Conservation (phyloP, 768 basidiomycete genomes). For the Lactarius psammicola region DNA sequence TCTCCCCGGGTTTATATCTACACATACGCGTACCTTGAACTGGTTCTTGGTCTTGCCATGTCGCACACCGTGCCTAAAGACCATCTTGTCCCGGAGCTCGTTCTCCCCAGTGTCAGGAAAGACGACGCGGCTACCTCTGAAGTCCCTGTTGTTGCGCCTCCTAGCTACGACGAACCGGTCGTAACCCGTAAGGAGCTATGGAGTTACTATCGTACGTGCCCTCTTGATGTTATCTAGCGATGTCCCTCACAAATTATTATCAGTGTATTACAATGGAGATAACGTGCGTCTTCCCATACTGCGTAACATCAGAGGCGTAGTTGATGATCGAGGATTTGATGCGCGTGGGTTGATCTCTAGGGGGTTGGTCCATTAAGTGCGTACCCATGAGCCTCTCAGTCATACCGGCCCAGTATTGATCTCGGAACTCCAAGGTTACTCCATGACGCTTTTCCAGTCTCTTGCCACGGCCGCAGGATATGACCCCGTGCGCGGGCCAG, state of each 20-base stretch:
- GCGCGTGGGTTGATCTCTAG: constrained; percentile 35
- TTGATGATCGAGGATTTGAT: neutral
- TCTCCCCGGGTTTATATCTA: neutral
- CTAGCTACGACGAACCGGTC: constrained; percentile 51
- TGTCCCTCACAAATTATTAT: constrained; percentile 7
- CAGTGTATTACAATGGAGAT: constrained; percentile 82
- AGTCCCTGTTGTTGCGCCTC: constrained; percentile 9
- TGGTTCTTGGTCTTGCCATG: constrained; percentile 13
- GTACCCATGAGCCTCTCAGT: constrained; percentile 12
- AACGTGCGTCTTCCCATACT: constrained; percentile 48
- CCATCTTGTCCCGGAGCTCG: constrained; percentile 1
- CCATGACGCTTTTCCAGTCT: constrained; percentile 72
- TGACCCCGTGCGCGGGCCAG: constrained; percentile 66
- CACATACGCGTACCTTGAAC: neutral
- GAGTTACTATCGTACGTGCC: constrained; percentile 69
- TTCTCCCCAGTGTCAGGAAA: neutral
- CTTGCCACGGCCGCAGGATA: constrained; percentile 71
- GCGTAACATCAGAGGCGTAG: neutral
- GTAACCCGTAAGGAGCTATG: constrained; percentile 74
- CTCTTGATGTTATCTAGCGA: neutral
- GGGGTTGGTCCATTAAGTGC: constrained; percentile 61
- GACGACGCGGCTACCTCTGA: neutral
- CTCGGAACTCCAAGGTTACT: constrained; percentile 41
- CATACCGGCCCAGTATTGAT: neutral
- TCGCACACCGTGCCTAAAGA: constrained; percentile 5